These are phyloP conservation scores for Aotearoamyces nothofagi DNA, from an alignment of 2,329 filamentous ascomycete species.

Conservation along the genomic window DNA sequence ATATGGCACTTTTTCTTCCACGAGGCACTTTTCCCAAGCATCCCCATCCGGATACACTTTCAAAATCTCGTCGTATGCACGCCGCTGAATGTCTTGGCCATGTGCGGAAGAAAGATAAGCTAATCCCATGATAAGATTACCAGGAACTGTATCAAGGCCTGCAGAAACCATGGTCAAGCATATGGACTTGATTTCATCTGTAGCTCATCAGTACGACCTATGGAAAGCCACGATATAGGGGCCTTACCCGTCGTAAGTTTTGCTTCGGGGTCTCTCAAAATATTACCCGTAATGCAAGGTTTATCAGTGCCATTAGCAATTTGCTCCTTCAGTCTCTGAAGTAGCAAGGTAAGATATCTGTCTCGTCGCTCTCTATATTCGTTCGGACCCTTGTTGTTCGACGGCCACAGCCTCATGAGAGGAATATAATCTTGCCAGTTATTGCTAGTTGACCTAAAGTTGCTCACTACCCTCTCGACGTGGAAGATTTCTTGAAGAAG, in stretches of 20 bases:
- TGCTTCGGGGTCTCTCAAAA: slow-evolving; percentile 42
- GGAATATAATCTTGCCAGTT: slow-evolving; percentile 84
- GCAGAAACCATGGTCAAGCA: slow-evolving; percentile 72
- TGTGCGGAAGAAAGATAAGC: slow-evolving; percentile 55
- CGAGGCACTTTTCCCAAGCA: slow-evolving; percentile 59
- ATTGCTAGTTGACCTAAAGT: slow-evolving; percentile 64
- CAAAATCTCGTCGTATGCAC: slow-evolving; percentile 55
- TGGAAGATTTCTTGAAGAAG: slow-evolving; percentile 59
- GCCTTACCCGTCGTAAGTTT: slow-evolving; percentile 50
- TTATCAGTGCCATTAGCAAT: slow-evolving; percentile 49
- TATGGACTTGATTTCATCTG: slow-evolving; percentile 65
- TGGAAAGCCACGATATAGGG: too few species aligned
- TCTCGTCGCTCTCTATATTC: slow-evolving; percentile 56
- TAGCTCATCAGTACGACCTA: slow-evolving; percentile 16
- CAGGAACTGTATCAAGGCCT: slow-evolving; percentile 68
- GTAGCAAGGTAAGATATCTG: slow-evolving; percentile 43
- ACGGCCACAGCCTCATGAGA: slow-evolving; percentile 48
- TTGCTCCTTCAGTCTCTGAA: slow-evolving; percentile 41
- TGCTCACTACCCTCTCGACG: slow-evolving; percentile 62
- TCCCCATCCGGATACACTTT: slow-evolving; percentile 57
- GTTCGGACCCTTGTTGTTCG: slow-evolving; percentile 43
- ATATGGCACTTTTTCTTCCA: slow-evolving; percentile 64
- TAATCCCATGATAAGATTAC: slow-evolving; percentile 66
- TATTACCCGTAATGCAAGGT: slow-evolving; percentile 54
- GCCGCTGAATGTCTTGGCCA: slow-evolving; percentile 55